Percentiles rank a stretch among this genome's conserved stretches.
phyloP scores from a whole-genome alignment of 805 yeast species.

The Candida lessepsii region DNA sequence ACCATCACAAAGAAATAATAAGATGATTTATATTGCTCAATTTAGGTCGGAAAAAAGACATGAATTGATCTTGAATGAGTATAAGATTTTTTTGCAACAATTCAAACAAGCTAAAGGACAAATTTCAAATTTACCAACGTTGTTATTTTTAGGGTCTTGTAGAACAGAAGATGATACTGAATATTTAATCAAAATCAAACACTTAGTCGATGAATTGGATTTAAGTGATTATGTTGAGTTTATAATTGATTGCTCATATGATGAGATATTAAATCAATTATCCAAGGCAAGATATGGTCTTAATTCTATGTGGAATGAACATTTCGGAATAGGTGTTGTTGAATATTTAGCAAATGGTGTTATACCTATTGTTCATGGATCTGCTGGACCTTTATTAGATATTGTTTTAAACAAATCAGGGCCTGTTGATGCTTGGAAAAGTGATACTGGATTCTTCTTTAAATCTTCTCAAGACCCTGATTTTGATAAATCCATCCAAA shows the following conservation, averaged over 20 bases:
- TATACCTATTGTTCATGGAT: conserved; percentile 87
- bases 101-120: conserved; percentile 19
- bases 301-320: conserved; percentile 99
- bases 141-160: conserved; percentile 82
- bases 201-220: conserved; percentile 32
- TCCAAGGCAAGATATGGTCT: conserved; percentile 67
- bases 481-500: conserved; percentile 23
- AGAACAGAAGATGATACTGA: conserved; percentile 65
- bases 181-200: conserved; percentile 51
- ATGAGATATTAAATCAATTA: conserved; percentile 54
- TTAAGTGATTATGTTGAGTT: conserved; percentile 47
- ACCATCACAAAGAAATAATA: conserved; percentile 28
- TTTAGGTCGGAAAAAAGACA: conserved; percentile 96
- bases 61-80: conserved; percentile 62
- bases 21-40: conserved; percentile 75
- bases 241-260: conserved; percentile 72
- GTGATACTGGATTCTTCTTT: conserved; percentile 79
- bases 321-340: conserved; percentile 96
- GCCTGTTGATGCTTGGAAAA: conserved; percentile 23
- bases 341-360: conserved; percentile 86
- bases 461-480: conserved; percentile 73
- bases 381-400: conserved; percentile 92
- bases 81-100: conserved; percentile 47
- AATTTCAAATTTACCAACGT: conserved; percentile 42
- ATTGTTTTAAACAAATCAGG: conserved; percentile 51